Evolutionary conservation across 805 yeast species (phyloP).

Genomic region (Saturnispora besseyi): DNA sequence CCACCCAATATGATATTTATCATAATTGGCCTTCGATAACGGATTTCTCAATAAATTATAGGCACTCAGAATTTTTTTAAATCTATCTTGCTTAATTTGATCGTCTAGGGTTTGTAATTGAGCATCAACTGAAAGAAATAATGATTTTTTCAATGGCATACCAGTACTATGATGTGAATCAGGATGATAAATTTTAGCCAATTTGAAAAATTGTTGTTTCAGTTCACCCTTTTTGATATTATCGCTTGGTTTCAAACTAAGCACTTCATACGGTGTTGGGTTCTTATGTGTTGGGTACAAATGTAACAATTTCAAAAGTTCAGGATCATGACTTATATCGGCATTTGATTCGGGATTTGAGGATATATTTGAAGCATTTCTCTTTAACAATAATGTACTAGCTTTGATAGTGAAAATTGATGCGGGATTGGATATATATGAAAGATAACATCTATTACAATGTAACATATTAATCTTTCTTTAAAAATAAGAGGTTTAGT

Average conservation of each 20-base stretch:
- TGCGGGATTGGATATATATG: too few species aligned
- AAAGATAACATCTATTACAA: too few species aligned
- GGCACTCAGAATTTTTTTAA: conserved; percentile 49
- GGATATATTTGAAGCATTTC: not conserved
- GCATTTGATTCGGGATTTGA: conserved; percentile 4
- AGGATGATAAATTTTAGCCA: conserved; percentile 78
- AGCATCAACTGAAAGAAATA: not conserved
- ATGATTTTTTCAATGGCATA: conserved; percentile 11
- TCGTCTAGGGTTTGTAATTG: conserved; percentile 11
- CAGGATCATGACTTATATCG: conserved; percentile 14
- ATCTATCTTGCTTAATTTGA: conserved; percentile 33
- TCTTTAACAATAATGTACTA: not conserved
- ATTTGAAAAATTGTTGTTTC: conserved; percentile 43
- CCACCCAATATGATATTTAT: conserved; percentile 41
- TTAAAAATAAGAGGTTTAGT: too few species aligned
- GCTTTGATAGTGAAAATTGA: not conserved
- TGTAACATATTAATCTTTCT: too few species aligned
- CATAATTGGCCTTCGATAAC: conserved; percentile 35
- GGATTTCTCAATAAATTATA: conserved; percentile 47
- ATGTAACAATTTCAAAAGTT: conserved; percentile 19
- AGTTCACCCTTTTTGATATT: conserved; percentile 32
- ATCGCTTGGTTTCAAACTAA: conserved; percentile 32
- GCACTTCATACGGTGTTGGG: conserved; percentile 68
- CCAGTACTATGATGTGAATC: conserved; percentile 34
- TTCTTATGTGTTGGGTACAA: conserved; percentile 36